A percentile compares a stretch with the other conserved stretches of the same genome.
These are phyloP conservation scores for Bryoglossum gracile DNA, from an alignment of 495 filamentous ascomycete species.

Conservation along the genomic window DNA sequence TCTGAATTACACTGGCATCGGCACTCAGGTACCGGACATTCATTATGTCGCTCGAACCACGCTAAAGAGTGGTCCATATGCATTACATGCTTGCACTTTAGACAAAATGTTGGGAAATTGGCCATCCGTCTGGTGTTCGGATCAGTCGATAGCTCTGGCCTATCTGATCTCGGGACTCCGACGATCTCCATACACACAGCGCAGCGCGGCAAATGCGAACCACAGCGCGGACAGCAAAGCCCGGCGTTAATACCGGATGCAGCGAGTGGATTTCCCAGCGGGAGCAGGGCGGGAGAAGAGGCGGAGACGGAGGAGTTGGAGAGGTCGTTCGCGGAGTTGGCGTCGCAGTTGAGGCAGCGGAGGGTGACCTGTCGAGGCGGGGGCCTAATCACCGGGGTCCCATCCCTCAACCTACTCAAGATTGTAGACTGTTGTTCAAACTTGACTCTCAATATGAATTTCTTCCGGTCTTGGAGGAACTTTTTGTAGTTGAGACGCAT, in stretches of 20 bases:
- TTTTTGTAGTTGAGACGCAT: constrained; percentile 80
- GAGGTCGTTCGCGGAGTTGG: constrained; percentile 35
- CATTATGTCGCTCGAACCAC: constrained; percentile 75
- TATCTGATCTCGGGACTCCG: constrained; percentile 66
- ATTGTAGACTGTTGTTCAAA: constrained; percentile 59
- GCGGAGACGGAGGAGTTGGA: constrained; percentile 10
- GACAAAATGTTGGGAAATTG: constrained; percentile 68
- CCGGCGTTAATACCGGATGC: constrained; percentile 34
- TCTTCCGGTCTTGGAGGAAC: constrained; percentile 62
- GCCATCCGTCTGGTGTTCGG: constrained; percentile 40
- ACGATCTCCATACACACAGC: constrained; percentile 81
- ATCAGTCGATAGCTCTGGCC: constrained; percentile 46
- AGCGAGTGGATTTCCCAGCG: constrained; percentile 19
- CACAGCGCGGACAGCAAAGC: constrained; percentile 75
- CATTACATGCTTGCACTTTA: constrained; percentile 81
- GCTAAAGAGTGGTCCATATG: constrained; percentile 81
- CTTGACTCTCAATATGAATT: constrained; percentile 45
- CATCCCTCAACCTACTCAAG: constrained; percentile 48
- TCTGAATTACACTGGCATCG: constrained; percentile 63
- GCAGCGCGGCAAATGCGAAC: constrained; percentile 80
- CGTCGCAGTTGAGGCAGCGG: constrained; percentile 77
- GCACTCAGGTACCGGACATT: constrained; percentile 89
- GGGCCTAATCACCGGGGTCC: constrained; percentile 54
- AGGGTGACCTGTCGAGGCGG: constrained; percentile 72
- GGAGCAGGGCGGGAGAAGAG: constrained; percentile 1